Percentiles rank a stretch among this genome's conserved stretches.
These are phyloP conservation scores for Aureobasidium vineae DNA, from an alignment of 2,329 filamentous ascomycete genomes.

Conservation along the genomic window DNA sequence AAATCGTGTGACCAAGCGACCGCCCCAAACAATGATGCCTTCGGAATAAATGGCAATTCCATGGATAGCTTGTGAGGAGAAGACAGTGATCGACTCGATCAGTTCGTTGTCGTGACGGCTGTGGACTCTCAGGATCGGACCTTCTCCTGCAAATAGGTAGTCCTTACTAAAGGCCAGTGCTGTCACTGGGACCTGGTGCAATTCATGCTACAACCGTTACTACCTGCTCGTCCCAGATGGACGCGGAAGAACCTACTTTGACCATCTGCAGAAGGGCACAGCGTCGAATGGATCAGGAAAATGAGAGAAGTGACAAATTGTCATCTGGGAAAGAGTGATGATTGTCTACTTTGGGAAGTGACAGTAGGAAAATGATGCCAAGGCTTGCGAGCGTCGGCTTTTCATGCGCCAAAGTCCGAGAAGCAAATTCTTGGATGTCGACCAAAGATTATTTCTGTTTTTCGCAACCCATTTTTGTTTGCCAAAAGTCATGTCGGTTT, in stretches of 20 bases:
- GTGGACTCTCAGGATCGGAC: constrained; percentile 45
- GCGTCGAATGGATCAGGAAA: not conserved
- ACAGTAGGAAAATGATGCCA: not conserved
- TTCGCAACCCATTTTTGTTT: not conserved
- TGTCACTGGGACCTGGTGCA: constrained; percentile 45
- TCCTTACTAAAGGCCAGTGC: constrained; percentile 43
- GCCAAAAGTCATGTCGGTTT: constrained; percentile 6
- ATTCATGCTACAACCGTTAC: constrained; percentile 34
- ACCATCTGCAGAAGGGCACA: constrained; percentile 1
- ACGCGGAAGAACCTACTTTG: constrained; percentile 1
- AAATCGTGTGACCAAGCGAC: constrained; percentile 49
- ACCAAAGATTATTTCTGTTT: constrained; percentile 12
- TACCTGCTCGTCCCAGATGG: not conserved
- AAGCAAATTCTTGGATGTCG: constrained; percentile 18
- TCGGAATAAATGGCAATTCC: constrained; percentile 57
- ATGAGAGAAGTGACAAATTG: not conserved
- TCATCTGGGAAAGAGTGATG: not conserved
- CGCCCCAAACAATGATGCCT: constrained; percentile 67
- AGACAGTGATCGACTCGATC: constrained; percentile 51
- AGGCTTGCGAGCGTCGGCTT: constrained; percentile 8
- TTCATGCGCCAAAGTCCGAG: constrained; percentile 17
- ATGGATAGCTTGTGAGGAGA: constrained; percentile 69
- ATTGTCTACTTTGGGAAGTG: not conserved
- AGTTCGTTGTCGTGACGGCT: constrained; percentile 32
- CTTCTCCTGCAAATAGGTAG: constrained; percentile 46